phyloP scores from a whole-genome alignment of 192 early-diverging fungal genomes.

The Coemansia sp. region DNA sequence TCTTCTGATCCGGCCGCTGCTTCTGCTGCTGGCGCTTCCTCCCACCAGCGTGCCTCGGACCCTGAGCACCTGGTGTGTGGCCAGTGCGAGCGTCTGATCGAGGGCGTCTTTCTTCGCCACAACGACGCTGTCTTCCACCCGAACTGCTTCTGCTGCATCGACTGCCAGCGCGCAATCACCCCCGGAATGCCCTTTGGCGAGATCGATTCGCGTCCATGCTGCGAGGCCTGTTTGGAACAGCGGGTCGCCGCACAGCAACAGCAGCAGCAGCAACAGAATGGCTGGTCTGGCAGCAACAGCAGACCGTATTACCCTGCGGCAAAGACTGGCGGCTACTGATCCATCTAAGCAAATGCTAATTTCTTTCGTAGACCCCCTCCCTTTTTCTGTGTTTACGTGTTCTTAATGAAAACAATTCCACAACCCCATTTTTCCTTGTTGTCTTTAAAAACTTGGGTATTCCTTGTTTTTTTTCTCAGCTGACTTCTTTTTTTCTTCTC shows the following conservation, averaged over 20 bases:
- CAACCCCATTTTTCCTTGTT: not conserved
- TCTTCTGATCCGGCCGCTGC: not conserved
- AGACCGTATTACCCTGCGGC: not conserved
- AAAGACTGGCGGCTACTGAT: constrained; percentile 6
- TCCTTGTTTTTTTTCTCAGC: constrained; percentile 1
- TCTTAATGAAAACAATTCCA: not conserved
- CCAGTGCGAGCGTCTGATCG: constrained; percentile 34
- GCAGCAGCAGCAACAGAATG: constrained; percentile 11
- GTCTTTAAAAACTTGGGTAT: constrained; percentile 3
- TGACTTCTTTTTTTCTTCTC: not conserved
- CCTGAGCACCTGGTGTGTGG: constrained; percentile 28
- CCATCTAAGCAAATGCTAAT: not conserved
- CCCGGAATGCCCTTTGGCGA: constrained; percentile 59
- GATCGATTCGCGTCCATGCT: constrained; percentile 39
- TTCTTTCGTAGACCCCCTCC: not conserved
- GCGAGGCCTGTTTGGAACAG: constrained; percentile 48
- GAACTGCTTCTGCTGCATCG: constrained; percentile 50
- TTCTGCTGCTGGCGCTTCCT: not conserved
- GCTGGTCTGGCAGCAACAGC: constrained; percentile 7
- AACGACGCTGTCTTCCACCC: constrained; percentile 49
- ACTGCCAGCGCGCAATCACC: constrained; percentile 48
- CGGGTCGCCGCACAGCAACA: constrained; percentile 13
- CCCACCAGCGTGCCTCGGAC: constrained; percentile 6
- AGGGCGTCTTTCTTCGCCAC: constrained; percentile 50
- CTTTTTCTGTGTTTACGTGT: not conserved